A percentile compares a stretch with the other conserved stretches of the same genome.
Evolutionary conservation across 225 moss, liverwort and hornwort genomes (phyloP).

Genomic region (Thuidium tamariscinum): DNA sequence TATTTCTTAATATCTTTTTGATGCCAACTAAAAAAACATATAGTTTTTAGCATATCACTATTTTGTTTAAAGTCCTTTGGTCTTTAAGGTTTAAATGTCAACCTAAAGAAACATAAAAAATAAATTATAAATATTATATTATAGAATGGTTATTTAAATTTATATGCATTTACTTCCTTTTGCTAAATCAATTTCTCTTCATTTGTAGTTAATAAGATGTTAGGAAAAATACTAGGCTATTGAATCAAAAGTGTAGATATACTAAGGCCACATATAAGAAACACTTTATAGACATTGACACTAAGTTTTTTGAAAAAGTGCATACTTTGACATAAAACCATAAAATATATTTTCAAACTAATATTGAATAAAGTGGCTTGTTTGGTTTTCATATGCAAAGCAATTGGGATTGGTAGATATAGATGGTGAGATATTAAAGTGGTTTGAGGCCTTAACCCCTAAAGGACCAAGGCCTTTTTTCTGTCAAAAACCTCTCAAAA

Average conservation of each 20-base stretch:
- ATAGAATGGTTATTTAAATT: not conserved
- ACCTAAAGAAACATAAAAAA: not conserved
- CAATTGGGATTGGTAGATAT: not conserved
- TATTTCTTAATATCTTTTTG: not conserved
- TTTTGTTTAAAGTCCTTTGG: not conserved
- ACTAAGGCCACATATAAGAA: rapidly evolving
- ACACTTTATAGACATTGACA: not conserved
- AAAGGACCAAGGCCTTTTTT: too few relatives aligned
- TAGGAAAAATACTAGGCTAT: not conserved
- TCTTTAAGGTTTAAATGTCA: not conserved
- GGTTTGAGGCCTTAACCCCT: not conserved
- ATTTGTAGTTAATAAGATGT: not conserved
- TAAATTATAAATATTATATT: not conserved
- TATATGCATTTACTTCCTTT: not conserved
- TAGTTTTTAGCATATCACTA: too few relatives aligned
- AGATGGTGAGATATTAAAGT: not conserved
- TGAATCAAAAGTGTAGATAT: not conserved
- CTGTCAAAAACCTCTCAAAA: too few relatives aligned
- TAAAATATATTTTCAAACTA: not conserved
- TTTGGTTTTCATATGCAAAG: not conserved
- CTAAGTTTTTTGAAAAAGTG: too few relatives aligned
- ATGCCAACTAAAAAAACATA: not conserved
- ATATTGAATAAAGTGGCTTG: not conserved
- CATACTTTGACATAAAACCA: not conserved
- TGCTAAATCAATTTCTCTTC: too few relatives aligned